Evolutionary conservation across 139 green algal species (phyloP), one percentile per base, ranked within the genome.

Genomic region (Trebouxia sp.): DNA sequence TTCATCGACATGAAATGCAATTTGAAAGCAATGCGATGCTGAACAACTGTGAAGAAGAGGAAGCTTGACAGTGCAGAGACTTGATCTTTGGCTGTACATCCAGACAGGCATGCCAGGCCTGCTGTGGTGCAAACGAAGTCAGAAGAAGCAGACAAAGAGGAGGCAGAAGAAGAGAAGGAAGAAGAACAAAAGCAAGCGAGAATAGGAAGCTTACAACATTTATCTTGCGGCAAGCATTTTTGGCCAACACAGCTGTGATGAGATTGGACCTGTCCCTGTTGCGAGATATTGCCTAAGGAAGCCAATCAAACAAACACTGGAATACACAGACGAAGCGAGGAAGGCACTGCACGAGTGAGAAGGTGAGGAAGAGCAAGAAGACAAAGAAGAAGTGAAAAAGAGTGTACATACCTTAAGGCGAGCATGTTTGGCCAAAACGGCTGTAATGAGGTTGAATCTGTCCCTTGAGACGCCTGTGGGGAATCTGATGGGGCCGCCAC

Each of bases 391-490:
- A n/a, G 22, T 15, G 32, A 15, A n/a, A 24, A 70, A n/a, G 26
- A 70, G 58, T 24, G 65, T 53, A 50, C 37, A 82, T 14, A 87
- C 82, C 56, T 80, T 81, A 39, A 93, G 80, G 65, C 83, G 69
- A 0, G 89, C 89, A 79, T 94, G 88, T 86, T 96, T 96, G 42
- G 65, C 82, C 41, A 96, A 87, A 51, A 97, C 88, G 30, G 92
- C 93, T 51, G 95, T 85, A 56, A 97, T 86, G 76, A 97, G 82
- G 72, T 83, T 80, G 65, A 97, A 83, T 9, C 93, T 89, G 42
- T 92, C 81, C 28, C 83, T 78, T 75, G 90, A 82, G 22, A 94
- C 76, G 47, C 92, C 92, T 41, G 82, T 89, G 30, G 88, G 87
- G 14, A 82, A 80, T 28, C 89, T 85, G 28, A 81, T 28, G 26